These are phyloP conservation scores for Epichloe bromicola DNA, from an alignment of 2,329 filamentous ascomycete genomes.

Conservation along the genomic window DNA sequence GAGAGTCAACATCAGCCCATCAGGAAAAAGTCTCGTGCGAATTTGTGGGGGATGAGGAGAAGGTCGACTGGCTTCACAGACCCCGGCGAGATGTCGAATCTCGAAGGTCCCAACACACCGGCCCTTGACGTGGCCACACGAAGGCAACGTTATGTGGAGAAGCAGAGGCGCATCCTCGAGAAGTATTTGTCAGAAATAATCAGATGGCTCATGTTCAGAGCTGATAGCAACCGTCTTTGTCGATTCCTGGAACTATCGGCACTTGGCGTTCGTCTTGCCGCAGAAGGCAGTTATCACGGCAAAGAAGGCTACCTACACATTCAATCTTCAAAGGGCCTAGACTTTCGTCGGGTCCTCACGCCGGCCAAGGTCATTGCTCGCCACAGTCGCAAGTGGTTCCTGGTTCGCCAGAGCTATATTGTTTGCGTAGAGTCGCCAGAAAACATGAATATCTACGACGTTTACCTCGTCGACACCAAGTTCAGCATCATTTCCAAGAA, in stretches of 20 bases:
- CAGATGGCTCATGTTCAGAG: constrained; percentile 88
- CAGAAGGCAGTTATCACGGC: constrained; percentile 92
- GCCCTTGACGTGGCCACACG: constrained; percentile 31
- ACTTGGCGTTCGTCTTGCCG: constrained; percentile 80
- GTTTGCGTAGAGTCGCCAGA: constrained; percentile 97
- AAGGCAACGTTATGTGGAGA: constrained; percentile 56
- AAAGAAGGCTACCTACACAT: constrained; percentile 94
- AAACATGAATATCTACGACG: constrained; percentile 97
- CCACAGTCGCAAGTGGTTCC: constrained; percentile 91
- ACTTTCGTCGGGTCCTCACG: constrained; percentile 70
- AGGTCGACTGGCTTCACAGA: constrained; percentile 39
- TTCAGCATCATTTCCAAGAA: constrained; percentile 73
- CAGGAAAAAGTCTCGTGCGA: constrained; percentile 39
- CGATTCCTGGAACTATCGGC: constrained; percentile 94
- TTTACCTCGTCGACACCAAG: constrained; percentile 86
- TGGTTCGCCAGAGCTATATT: constrained; percentile 94
- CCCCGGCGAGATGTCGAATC: constrained; percentile 29
- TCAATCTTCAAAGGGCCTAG: constrained; percentile 77
- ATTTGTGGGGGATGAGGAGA: constrained; percentile 39
- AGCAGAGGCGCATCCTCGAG: constrained; percentile 74
- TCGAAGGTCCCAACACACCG: constrained; percentile 25
- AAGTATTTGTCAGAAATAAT: constrained; percentile 89
- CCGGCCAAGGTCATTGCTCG: constrained; percentile 67
- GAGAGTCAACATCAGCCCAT: constrained; percentile 19
- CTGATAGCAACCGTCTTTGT: constrained; percentile 89